phyloP scores from a whole-genome alignment of 345 rosid genomes.

The Anastatica hierochuntica region DNA sequence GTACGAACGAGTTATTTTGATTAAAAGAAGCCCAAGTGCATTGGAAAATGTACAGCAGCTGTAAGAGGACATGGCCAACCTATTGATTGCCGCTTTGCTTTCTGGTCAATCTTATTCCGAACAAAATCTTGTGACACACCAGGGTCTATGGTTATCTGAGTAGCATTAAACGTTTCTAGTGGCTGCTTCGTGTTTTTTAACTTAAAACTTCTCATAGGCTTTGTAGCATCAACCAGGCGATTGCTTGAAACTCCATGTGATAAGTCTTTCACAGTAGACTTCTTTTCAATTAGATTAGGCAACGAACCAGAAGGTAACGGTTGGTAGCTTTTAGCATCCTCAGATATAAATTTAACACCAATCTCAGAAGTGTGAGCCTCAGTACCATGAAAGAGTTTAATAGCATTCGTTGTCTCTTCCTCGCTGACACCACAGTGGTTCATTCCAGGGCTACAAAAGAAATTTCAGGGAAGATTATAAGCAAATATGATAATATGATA shows the following conservation, averaged over 20 bases:
- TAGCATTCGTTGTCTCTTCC: conserved; percentile 18
- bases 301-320: conserved; percentile 12
- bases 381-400: neutral
- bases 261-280: conserved; percentile 1
- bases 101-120: conserved; percentile 11
- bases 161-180: neutral
- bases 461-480: conserved; percentile 14
- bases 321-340: conserved; percentile 10
- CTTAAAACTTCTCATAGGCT: conserved; percentile 26
- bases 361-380: conserved; percentile 10
- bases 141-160: conserved; percentile 11
- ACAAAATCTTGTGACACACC: conserved; percentile 1
- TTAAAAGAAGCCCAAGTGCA: neutral
- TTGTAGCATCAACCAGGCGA: conserved; percentile 21
- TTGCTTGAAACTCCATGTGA: conserved; percentile 11
- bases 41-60: conserved; percentile 9
- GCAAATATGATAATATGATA: neutral
- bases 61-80: conserved; percentile 7
- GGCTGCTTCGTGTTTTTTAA: conserved; percentile 7
- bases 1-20: conserved; percentile 3
- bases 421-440: conserved; percentile 24
- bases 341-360: no score
- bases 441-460: conserved; percentile 27
- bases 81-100: conserved; percentile 2
- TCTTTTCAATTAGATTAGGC: conserved; percentile 9